Evolutionary conservation across 164 flowering plant genomes (phyloP).

Genomic region (Nymphaea thermarum): DNA sequence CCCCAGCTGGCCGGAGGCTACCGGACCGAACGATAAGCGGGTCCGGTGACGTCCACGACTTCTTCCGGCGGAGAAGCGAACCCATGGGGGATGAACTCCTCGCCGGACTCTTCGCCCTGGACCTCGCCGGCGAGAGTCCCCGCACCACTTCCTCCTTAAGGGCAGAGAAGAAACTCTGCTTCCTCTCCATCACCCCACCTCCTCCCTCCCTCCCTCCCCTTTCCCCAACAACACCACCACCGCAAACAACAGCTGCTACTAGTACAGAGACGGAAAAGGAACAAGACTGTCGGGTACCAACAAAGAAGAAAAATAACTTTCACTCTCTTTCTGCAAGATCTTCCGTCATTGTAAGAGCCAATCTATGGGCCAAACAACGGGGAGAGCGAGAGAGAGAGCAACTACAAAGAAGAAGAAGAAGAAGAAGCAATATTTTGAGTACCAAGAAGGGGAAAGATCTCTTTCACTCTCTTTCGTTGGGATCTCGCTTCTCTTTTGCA

Average conservation of each 20-base stretch:
- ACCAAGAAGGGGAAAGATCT: neutral
- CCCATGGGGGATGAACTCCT: slow-evolving; percentile 48
- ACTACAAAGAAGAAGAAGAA: neutral
- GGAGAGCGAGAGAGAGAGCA: neutral
- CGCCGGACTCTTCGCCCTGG: slow-evolving; percentile 15
- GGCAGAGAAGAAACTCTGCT: slow-evolving; percentile 71
- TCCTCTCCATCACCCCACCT: slow-evolving; percentile 50
- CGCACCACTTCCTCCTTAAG: slow-evolving; percentile 62
- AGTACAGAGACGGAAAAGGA: neutral
- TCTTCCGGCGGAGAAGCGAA: slow-evolving; percentile 37
- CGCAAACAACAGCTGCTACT: neutral
- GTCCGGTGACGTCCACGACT: slow-evolving; percentile 27
- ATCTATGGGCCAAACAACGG: neutral
- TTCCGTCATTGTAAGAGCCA: neutral
- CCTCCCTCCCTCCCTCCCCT: neutral
- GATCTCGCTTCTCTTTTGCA: too few relatives aligned
- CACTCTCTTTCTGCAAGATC: neutral
- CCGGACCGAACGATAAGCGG: slow-evolving; percentile 58
- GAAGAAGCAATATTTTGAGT: neutral
- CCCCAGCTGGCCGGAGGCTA: slow-evolving; percentile 53
- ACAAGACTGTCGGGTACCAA: neutral
- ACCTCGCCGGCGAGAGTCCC: slow-evolving; percentile 67
- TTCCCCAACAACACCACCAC: neutral
- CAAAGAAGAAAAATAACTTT: neutral
- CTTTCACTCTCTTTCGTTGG: too few relatives aligned